Percentiles rank a stretch among this genome's conserved stretches.
Evolutionary conservation across 106 monocot genomes (phyloP).

Genomic region (Phalaenopsis aphrodite): DNA sequence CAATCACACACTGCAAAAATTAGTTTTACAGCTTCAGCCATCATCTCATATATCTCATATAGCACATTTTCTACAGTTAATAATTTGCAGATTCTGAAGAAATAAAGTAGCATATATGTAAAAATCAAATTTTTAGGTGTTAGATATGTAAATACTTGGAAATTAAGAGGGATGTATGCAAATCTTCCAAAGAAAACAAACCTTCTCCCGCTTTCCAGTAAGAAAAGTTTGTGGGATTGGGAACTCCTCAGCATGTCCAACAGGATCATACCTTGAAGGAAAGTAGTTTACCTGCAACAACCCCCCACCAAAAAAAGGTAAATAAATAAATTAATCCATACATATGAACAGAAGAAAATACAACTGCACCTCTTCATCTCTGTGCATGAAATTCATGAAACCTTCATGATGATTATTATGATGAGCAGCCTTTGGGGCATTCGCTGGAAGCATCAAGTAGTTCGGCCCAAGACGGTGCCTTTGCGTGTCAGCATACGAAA

Average conservation of each 20-base stretch:
- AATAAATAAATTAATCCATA: neutral
- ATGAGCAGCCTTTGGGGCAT: conserved; percentile 44
- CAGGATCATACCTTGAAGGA: conserved; percentile 60
- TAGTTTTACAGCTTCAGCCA: neutral
- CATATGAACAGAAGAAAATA: neutral
- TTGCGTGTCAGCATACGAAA: conserved; percentile 48
- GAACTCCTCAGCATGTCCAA: conserved; percentile 40
- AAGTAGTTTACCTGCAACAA: conserved; percentile 56
- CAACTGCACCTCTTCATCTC: conserved; percentile 54
- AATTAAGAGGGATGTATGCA: too few relatives aligned
- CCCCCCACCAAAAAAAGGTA: too few relatives aligned
- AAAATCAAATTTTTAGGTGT: too few relatives aligned
- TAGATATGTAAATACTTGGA: too few relatives aligned
- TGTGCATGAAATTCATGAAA: conserved; percentile 71
- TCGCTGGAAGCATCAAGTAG: conserved; percentile 45
- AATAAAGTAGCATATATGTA: too few relatives aligned
- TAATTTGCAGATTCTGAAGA: too few relatives aligned
- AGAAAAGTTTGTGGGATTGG: conserved; percentile 40
- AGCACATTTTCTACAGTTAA: neutral
- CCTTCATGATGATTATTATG: conserved; percentile 58
- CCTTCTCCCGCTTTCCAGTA: conserved; percentile 53
- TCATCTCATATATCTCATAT: too few relatives aligned
- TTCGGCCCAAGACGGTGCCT: conserved; percentile 46
- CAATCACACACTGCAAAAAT: neutral
- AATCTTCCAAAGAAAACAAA: neutral